Conservation (phyloP, 306 rosid species). For the Vigna radiata region DNA sequence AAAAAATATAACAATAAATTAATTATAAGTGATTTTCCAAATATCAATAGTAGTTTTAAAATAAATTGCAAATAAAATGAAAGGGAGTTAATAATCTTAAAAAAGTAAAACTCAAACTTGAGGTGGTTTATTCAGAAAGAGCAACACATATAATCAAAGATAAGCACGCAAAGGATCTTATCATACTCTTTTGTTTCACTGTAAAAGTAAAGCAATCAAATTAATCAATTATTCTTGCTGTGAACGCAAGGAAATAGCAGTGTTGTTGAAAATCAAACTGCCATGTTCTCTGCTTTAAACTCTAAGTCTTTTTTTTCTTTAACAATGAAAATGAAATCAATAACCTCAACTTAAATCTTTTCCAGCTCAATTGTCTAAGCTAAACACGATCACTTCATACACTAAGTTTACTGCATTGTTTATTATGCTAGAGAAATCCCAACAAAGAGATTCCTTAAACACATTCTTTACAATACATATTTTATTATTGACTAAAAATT, state of each 20-base stretch:
- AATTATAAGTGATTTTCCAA: background rate
- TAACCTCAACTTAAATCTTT: background rate
- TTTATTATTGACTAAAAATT: too few species aligned
- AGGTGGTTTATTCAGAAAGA: constrained; percentile 42
- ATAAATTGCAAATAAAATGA: background rate
- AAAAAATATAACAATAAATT: too few species aligned
- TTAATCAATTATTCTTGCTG: constrained; percentile 46
- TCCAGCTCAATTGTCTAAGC: constrained; percentile 32
- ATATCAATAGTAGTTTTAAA: background rate
- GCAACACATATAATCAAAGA: constrained; percentile 27
- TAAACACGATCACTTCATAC: constrained; percentile 18
- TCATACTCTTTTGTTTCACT: constrained; percentile 38
- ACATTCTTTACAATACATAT: background rate
- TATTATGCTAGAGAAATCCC: background rate
- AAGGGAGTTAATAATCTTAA: background rate
- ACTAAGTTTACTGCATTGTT: constrained; percentile 34
- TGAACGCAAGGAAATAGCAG: constrained; percentile 54
- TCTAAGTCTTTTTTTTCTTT: constrained; percentile 10
- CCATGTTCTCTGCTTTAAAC: constrained; percentile 36
- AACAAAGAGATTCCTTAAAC: background rate
- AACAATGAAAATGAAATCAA: background rate
- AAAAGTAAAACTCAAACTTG: constrained; percentile 14
- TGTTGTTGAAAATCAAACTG: constrained; percentile 12
- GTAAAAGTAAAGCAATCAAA: constrained; percentile 55
- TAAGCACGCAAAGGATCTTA: constrained; percentile 39